Percentiles rank a stretch among this genome's conserved stretches.
Conservation (phyloP, 139 green algal genomes). For the Pleodorina starrii region DNA sequence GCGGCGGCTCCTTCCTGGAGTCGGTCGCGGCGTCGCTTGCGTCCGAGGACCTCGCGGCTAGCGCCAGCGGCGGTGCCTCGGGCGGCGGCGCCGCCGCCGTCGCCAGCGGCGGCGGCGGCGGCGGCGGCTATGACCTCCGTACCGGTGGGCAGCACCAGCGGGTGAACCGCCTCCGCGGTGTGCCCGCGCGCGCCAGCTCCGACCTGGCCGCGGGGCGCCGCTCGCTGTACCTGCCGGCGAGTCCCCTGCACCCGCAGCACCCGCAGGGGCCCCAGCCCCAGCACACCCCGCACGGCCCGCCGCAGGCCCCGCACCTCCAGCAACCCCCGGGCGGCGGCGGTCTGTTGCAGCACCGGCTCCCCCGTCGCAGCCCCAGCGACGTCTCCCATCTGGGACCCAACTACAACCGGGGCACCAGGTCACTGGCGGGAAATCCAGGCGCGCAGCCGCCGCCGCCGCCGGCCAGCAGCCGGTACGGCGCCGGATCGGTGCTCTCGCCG, state of each 20-base stretch:
- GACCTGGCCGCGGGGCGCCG: not conserved
- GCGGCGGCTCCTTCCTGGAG: slow-evolving; percentile 33
- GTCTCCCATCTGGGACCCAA: not conserved
- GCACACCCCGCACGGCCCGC: not conserved
- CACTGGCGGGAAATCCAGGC: not conserved
- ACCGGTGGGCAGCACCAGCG: not conserved
- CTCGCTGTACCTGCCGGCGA: not conserved
- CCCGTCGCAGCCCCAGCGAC: slow-evolving; percentile 41
- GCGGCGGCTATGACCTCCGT: not conserved
- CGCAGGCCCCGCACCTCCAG: not conserved
- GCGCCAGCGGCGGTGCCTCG: not conserved
- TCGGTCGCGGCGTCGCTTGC: slow-evolving; percentile 1
- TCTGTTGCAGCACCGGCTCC: slow-evolving; percentile 5
- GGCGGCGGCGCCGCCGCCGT: not conserved
- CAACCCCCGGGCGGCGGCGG: not conserved
- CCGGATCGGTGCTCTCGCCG: not conserved
- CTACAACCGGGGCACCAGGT: not conserved
- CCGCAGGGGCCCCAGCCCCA: not conserved
- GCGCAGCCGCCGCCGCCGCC: not conserved
- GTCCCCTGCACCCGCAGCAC: not conserved
- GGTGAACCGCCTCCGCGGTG: not conserved
- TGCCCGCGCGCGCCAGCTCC: not conserved
- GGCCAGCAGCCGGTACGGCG: slow-evolving; percentile 2
- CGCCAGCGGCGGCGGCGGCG: too few species aligned
- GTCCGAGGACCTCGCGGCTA: not conserved